phyloP scores from a whole-genome alignment of 2,329 filamentous ascomycete genomes.

The Sclerotinia glacialis region DNA sequence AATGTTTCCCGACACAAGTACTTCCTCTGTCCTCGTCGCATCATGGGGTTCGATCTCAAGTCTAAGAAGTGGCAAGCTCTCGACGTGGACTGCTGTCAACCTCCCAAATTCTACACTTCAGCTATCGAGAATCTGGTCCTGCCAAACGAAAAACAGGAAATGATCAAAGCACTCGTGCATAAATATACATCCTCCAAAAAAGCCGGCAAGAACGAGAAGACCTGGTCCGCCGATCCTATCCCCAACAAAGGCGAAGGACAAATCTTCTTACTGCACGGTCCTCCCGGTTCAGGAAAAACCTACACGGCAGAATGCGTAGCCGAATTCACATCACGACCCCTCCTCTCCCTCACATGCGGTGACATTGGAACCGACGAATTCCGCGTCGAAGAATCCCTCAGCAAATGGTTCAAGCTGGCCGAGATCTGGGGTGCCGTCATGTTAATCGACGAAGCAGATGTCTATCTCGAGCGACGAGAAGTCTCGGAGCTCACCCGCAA shows the following conservation, averaged over 20 bases:
- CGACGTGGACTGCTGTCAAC: slow-evolving; percentile 28
- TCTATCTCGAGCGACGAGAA: slow-evolving; percentile 45
- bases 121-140: slow-evolving; percentile 31
- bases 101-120: slow-evolving; percentile 27
- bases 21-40: slow-evolving; percentile 29
- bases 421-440: slow-evolving; percentile 51
- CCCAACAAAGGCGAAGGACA: slow-evolving; percentile 32
- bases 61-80: slow-evolving; percentile 32
- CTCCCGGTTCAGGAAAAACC: slow-evolving; percentile 33
- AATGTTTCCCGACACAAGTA: slow-evolving; percentile 25
- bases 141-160: slow-evolving; percentile 26
- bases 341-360: slow-evolving; percentile 43
- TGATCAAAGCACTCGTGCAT: slow-evolving; percentile 32
- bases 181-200: slow-evolving; percentile 26
- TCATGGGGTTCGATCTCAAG: slow-evolving; percentile 32
- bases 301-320: slow-evolving; percentile 33
- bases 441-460: slow-evolving; percentile 53
- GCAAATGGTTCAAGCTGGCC: slow-evolving; percentile 48
- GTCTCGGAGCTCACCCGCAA: slow-evolving; percentile 40
- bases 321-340: slow-evolving; percentile 31
- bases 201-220: slow-evolving; percentile 12
- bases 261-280: slow-evolving; percentile 31
- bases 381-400: slow-evolving; percentile 48
- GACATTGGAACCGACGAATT: slow-evolving; percentile 49
- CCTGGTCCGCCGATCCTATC: slow-evolving; percentile 29